Evolutionary conservation across 192 early-diverging fungal genomes (phyloP).

Genomic region (Kappamyces sp.): DNA sequence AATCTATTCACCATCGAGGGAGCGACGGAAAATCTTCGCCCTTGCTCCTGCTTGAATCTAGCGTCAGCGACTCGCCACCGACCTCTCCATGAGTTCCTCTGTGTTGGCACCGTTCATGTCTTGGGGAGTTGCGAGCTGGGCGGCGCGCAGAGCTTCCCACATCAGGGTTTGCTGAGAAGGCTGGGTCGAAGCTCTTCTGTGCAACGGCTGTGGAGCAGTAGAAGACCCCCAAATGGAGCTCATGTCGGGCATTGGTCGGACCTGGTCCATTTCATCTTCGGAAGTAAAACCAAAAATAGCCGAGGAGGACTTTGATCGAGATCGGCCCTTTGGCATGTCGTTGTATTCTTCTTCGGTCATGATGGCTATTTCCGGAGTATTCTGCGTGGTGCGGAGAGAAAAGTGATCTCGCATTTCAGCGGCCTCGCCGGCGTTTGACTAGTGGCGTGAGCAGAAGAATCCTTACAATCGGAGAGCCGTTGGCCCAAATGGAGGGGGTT

Average conservation of each 20-base stretch:
- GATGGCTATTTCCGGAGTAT: slow-evolving; percentile 6
- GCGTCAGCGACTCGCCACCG: not conserved
- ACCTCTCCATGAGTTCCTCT: slow-evolving; percentile 13
- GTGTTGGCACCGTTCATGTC: slow-evolving; percentile 21
- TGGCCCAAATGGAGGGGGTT: slow-evolving; percentile 10
- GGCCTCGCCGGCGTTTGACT: not conserved
- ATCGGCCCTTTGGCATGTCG: slow-evolving; percentile 41
- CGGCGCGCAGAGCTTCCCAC: slow-evolving; percentile 35
- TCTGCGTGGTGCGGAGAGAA: not conserved
- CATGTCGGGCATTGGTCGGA: slow-evolving; percentile 40
- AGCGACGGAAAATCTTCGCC: slow-evolving; percentile 11
- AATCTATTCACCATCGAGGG: slow-evolving; percentile 13
- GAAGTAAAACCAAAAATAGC: slow-evolving; percentile 58
- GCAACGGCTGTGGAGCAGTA: slow-evolving; percentile 30
- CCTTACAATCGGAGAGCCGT: slow-evolving; percentile 16
- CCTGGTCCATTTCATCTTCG: slow-evolving; percentile 38
- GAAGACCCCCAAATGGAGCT: slow-evolving; percentile 45
- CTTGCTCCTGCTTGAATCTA: slow-evolving; percentile 14
- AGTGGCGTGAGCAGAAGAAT: not conserved
- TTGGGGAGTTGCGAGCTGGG: slow-evolving; percentile 21
- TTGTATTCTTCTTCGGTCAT: slow-evolving; percentile 44
- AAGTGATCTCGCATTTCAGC: not conserved
- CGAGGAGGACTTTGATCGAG: slow-evolving; percentile 60
- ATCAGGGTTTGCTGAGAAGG: slow-evolving; percentile 35
- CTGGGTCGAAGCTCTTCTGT: slow-evolving; percentile 53